Evolutionary conservation across 31 red algal species (phyloP), one percentile per base, ranked within the genome.

Genomic region (Porphyra umbilicalis): DNA sequence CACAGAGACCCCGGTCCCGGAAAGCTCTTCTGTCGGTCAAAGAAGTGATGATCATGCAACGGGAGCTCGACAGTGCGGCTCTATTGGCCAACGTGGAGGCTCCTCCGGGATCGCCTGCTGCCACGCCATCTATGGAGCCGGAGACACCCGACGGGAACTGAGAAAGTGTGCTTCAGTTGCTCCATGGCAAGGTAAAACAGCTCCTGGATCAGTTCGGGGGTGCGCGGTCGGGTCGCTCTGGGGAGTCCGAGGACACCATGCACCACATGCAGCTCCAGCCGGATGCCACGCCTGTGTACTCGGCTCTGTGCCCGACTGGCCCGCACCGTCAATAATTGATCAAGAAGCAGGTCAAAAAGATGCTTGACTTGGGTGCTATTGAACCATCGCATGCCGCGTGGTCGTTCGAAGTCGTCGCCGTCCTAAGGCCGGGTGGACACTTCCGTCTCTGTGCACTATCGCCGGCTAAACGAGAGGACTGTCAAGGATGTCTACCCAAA

Each of bases 391-490:
- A 90, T 33, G 39, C 88, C 6, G 75, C 35, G 8, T 80, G 88
- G 76, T 34, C 88, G 5, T 77, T 79, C 44, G 78, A 82, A 1
- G 79, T 85, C 29, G 10, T 85, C 13, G 25, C 80, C 30, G 76
- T 81, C 29, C 83, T 37, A 81, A 81, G 80, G 57, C 44, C 11
- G 9, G 77, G 80, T 0, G 80, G 79, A 0, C 76, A 0, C 36
- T 76, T 39, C 71, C 80, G 86, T 0, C 79, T 88, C 38, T 88
- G 75, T 88, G 0, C 75, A 88, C 74, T 88, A 83, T 75, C 38
- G 86, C 33, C 35, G 80, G 35, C 31, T 88, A 8, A 74, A 83
- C 44, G 35, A 6, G 34, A 35, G 77, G 29, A 77, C 80, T 30
- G 86, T 83, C 14, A 82, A 77, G 0, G 79, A 80, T 30, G 42